phyloP scores from a whole-genome alignment of 202 grass and related monocot genomes.

The Musa balbisiana region DNA sequence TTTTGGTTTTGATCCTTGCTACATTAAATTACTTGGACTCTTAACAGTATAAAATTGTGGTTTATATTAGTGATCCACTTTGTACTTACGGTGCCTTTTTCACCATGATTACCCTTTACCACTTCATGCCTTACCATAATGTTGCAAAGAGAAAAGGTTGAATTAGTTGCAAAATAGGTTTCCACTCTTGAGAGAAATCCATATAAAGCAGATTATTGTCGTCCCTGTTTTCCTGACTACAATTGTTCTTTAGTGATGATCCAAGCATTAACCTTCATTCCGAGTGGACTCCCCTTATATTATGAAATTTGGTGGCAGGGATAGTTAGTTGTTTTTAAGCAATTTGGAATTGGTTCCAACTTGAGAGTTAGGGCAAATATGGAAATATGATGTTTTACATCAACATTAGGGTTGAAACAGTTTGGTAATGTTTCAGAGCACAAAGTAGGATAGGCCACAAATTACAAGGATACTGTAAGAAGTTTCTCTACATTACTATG shows the following conservation, averaged over 20 bases:
- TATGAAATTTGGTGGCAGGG: no score
- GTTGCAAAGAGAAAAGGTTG: not conserved
- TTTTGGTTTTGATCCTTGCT: no score
- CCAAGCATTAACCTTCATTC: not conserved
- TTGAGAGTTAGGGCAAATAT: not conserved
- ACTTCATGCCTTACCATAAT: not conserved
- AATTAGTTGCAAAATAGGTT: no score
- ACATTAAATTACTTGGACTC: no score
- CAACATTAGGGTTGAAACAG: not conserved
- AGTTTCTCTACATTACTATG: not conserved
- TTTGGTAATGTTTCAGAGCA: not conserved
- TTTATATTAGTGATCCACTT: not conserved
- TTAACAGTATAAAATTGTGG: no score
- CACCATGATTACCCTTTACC: not conserved
- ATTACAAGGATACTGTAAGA: not conserved
- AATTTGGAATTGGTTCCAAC: not conserved
- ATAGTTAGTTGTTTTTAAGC: not conserved
- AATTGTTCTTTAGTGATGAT: not conserved
- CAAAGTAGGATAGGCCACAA: not conserved
- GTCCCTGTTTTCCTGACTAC: no score
- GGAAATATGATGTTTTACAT: not conserved
- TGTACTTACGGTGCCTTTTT: not conserved
- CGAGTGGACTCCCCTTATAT: no score
- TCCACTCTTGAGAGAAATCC: no score
- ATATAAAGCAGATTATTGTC: no score